Base-by-base conservation (phyloP, 2,329 filamentous ascomycete species). In the Aspergillus sp. region DNA sequence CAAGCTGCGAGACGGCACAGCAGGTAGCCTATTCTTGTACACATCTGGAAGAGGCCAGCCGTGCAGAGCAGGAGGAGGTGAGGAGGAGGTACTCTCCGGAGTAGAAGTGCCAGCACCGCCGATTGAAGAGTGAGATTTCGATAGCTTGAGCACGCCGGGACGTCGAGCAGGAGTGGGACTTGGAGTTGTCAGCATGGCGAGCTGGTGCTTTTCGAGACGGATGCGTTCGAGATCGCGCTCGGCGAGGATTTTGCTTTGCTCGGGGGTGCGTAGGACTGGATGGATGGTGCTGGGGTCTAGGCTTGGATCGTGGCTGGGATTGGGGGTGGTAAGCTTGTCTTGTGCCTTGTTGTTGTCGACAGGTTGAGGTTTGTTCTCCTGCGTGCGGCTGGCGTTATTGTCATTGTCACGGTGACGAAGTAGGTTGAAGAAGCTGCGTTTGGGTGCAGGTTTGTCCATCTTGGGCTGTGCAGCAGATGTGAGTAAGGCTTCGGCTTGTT, bases 351-450 rank as follows among this genome's bases (percentile, higher is more conserved):
- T 36, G 32, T 36, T 36, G 12, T 36, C 32, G 5, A 5, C 32
- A 36, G 32, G 0, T 36, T 13, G 32, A 5, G 12, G 12, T 12
- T 36, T 36, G 32, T 30, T 50, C 47, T 64, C 60, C 38, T 64
- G 59, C 49, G 50, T 17, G 38, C 55, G 55, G 15, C 47, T 57
- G 39, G 57, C 43, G 17, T 60, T 54, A 57, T 30, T 62, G 45
- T 62, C 49, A 55, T 38, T 55, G 53, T 59, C 54, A 53, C 50
- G 49, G 12, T 52, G 50, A 10, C 60, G 62, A 41, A 47, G 60
- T 50, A 64, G 59, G 36, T 51, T 58, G 28, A 62, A 64, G 38
- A 64, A 54, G 39, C 62, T 41, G 19, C 58, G 59, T 15, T 60
- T 64, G 23, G 55, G 45, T 32, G 57, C 51, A 28, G 54, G 55